Conservation (phyloP, 169 alveolate genomes). For the Babesia divergens region DNA sequence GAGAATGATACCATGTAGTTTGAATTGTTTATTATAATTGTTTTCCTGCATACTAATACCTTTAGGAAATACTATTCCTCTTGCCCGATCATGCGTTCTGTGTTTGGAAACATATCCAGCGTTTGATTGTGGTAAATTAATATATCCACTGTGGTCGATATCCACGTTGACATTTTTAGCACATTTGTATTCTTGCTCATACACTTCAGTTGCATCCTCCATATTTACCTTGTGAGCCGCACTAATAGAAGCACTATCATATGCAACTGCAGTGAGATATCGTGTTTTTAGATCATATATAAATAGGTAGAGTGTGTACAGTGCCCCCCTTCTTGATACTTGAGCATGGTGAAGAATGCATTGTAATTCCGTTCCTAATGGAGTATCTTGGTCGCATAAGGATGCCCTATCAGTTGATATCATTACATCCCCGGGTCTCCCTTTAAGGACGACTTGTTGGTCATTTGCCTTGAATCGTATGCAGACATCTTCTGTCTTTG, state of each 20-base stretch:
- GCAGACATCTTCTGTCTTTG: not conserved
- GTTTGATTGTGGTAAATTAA: not conserved
- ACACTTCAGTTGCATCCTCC: not conserved
- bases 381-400: not conserved
- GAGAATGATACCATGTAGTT: not conserved
- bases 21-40: not conserved
- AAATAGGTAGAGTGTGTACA: not conserved
- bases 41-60: not conserved
- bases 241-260: not conserved
- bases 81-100: not conserved
- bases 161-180: not conserved
- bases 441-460: not conserved
- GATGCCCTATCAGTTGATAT: not conserved
- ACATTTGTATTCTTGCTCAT: not conserved
- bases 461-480: not conserved
- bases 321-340: not conserved
- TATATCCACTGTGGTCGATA: not conserved
- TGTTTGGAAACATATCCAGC: not conserved
- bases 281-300: constrained; percentile 1
- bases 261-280: not conserved
- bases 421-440: too few species aligned
- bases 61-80: constrained; percentile 3
- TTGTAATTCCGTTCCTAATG: not conserved
- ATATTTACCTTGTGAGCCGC: not conserved
- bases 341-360: not conserved